These are phyloP conservation scores for Linnemannia elongata DNA, from an alignment of 192 early-diverging fungal genomes.

Conservation along the genomic window DNA sequence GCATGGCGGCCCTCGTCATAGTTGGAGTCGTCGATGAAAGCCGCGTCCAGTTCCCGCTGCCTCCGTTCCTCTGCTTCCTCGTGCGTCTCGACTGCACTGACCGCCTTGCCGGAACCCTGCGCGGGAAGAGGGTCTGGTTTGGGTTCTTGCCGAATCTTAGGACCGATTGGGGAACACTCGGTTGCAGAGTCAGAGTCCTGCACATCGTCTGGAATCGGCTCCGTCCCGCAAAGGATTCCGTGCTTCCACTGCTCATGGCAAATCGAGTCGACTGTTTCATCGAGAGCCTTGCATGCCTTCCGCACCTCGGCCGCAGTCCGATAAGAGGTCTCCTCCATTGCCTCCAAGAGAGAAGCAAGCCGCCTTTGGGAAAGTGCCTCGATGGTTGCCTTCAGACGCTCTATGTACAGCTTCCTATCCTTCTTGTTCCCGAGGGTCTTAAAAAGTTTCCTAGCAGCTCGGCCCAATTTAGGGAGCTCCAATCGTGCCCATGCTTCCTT, in stretches of 20 bases:
- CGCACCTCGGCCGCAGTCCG: slow-evolving; percentile 14
- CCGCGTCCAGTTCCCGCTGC: slow-evolving; percentile 29
- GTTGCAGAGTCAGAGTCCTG: neutral
- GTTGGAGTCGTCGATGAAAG: slow-evolving; percentile 39
- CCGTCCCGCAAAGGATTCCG: neutral
- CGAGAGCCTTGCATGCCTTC: slow-evolving; percentile 27
- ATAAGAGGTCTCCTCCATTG: slow-evolving; percentile 27
- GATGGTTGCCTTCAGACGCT: neutral
- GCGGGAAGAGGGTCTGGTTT: neutral
- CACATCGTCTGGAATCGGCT: neutral
- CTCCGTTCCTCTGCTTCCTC: slow-evolving; percentile 25
- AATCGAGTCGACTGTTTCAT: slow-evolving; percentile 20
- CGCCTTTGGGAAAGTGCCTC: slow-evolving; percentile 1
- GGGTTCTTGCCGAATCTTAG: neutral
- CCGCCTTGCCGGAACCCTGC: neutral
- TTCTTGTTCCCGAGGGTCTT: neutral
- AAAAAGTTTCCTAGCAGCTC: neutral
- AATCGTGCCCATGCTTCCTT: slow-evolving; percentile 14
- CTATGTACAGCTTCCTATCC: neutral
- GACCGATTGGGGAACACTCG: neutral
- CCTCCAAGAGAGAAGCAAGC: neutral
- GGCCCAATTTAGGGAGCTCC: neutral
- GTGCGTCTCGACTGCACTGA: slow-evolving; percentile 6
- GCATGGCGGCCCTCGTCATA: too few relatives aligned
- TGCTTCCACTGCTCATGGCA: slow-evolving; percentile 23